These are phyloP conservation scores for Aspergillus nidulans DNA, from an alignment of 495 filamentous ascomycete species.

Conservation along the genomic window DNA sequence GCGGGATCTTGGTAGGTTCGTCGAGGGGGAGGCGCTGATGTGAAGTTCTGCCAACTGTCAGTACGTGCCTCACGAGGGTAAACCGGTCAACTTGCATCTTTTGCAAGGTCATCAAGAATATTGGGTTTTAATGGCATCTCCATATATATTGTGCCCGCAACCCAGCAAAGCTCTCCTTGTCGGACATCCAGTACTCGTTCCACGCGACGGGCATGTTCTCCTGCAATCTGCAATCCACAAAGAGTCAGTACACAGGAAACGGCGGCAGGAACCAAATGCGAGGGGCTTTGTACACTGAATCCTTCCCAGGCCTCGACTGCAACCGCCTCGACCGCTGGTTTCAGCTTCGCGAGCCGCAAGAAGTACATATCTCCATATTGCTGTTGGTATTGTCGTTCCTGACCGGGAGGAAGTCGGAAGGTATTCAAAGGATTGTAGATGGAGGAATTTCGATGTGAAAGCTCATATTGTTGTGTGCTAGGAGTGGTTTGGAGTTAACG, in stretches of 20 bases:
- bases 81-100: slow-evolving; percentile 61
- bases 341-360: slow-evolving; percentile 80
- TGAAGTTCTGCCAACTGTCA: slow-evolving; percentile 62
- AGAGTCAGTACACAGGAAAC: slow-evolving; percentile 3
- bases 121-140: slow-evolving; percentile 96
- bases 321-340: slow-evolving; percentile 71
- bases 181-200: slow-evolving; percentile 91
- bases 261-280: too few species aligned
- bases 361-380: slow-evolving; percentile 99
- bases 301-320: slow-evolving; percentile 73
- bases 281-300: slow-evolving; percentile 46
- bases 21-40: slow-evolving; percentile 72
- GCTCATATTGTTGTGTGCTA: slow-evolving; percentile 32
- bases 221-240: slow-evolving; percentile 54
- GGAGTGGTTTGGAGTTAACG: slow-evolving; percentile 16
- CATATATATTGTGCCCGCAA: slow-evolving; percentile 91
- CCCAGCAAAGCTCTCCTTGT: slow-evolving; percentile 94
- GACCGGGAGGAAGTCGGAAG: slow-evolving; percentile 63
- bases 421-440: slow-evolving; percentile 70
- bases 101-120: slow-evolving; percentile 89
- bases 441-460: slow-evolving; percentile 49
- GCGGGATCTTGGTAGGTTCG: slow-evolving; percentile 63
- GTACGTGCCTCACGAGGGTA: neutral
- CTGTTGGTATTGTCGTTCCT: slow-evolving; percentile 78
- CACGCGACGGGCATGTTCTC: slow-evolving; percentile 67